Percentiles rank a stretch among this genome's conserved stretches.
phyloP scores from a whole-genome alignment of 2,329 filamentous ascomycete species.

The Aaosphaeria arxii region DNA sequence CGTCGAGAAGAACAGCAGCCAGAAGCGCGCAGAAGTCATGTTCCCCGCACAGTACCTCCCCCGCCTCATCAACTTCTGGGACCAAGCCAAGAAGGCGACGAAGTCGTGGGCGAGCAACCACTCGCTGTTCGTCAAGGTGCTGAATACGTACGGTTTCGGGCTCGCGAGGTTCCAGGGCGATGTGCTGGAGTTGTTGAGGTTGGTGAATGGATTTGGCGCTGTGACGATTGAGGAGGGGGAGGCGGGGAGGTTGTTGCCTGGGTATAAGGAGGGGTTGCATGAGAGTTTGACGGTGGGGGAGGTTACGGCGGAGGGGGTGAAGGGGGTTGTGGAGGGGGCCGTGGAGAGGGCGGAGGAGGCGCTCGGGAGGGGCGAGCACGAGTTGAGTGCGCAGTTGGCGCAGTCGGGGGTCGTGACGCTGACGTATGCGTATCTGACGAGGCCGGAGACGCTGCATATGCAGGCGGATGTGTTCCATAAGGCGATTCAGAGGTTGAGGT shows the following conservation, averaged over 20 bases:
- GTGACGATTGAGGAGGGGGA: constrained; percentile 15
- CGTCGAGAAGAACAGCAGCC: constrained; percentile 23
- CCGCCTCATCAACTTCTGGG: constrained; percentile 31
- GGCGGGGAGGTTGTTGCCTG: constrained; percentile 15
- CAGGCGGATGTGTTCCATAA: constrained; percentile 17
- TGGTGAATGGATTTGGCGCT: constrained; percentile 18
- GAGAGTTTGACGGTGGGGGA: constrained; percentile 11
- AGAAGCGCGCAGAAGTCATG: constrained; percentile 24
- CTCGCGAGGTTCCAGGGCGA: constrained; percentile 28
- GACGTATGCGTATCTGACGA: constrained; percentile 31
- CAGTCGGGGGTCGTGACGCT: constrained; percentile 25
- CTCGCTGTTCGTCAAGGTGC: constrained; percentile 16
- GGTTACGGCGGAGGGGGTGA: constrained; percentile 15
- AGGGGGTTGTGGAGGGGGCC: constrained; percentile 14
- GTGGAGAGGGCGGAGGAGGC: constrained; percentile 18
- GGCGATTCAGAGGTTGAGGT: constrained; percentile 24
- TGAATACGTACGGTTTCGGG: constrained; percentile 22
- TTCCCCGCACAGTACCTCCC: constrained; percentile 35
- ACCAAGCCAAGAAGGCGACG: constrained; percentile 18
- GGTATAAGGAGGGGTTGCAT: constrained; percentile 22
- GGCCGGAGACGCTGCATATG: constrained; percentile 22
- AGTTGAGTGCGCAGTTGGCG: constrained; percentile 17
- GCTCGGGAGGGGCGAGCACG: constrained; percentile 10
- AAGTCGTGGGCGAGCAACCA: constrained; percentile 20
- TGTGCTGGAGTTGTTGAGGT: constrained; percentile 28